These are phyloP conservation scores for Mucor ambiguus DNA, from an alignment of 371 early-diverging fungal genomes.

Conservation along the genomic window DNA sequence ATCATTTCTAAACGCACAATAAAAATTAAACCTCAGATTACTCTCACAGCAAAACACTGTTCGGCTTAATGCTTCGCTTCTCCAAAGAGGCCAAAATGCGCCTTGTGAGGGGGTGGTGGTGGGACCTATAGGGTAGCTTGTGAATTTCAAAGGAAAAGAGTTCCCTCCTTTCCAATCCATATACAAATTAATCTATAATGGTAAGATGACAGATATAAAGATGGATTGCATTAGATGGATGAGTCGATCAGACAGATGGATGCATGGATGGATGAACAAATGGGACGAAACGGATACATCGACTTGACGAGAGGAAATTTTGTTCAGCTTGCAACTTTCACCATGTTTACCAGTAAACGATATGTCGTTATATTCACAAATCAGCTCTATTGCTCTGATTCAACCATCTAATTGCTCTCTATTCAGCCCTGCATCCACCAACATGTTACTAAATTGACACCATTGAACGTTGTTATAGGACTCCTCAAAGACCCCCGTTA, in stretches of 20 bases:
- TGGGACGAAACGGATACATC: not conserved
- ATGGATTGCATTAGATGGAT: constrained; percentile 12
- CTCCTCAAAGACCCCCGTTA: constrained; percentile 67
- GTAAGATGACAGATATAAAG: constrained; percentile 12
- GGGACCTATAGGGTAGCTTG: not conserved
- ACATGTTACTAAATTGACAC: not conserved
- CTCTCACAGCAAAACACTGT: not conserved
- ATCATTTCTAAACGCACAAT: constrained; percentile 64
- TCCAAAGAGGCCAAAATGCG: not conserved
- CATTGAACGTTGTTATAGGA: not conserved
- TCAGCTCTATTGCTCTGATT: not conserved
- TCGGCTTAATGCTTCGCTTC: not conserved
- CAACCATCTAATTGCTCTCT: not conserved
- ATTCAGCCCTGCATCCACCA: not conserved
- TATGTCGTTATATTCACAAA: not conserved
- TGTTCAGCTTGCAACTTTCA: not conserved
- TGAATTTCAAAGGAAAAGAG: not conserved
- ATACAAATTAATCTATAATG: constrained; percentile 21
- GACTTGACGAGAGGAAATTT: not conserved
- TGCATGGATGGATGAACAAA: not conserved
- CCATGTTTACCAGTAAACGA: not conserved
- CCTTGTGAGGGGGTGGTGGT: not conserved
- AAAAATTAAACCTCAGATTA: not conserved
- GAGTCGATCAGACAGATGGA: not conserved
- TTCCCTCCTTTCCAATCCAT: constrained; percentile 20